Conservation (phyloP, 345 rosid genomes). For the Pseudoturritis turrita region DNA sequence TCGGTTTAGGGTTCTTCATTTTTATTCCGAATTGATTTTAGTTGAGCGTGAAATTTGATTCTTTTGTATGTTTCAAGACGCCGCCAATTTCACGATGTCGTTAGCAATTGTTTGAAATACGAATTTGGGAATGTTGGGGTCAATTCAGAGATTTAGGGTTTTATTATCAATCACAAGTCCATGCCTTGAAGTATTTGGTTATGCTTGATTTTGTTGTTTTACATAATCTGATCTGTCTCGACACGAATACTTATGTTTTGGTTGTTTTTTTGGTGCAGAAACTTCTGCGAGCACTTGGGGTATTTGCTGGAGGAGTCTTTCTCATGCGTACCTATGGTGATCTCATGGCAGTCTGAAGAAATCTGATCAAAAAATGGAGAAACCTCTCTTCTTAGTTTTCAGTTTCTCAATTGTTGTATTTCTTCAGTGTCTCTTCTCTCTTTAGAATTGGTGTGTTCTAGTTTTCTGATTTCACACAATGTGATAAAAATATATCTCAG, state of each 20-base stretch:
- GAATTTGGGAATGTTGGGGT: not conserved
- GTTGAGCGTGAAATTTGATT: not conserved
- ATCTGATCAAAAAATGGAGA: slow-evolving; percentile 28
- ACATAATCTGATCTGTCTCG: not conserved
- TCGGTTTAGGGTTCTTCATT: not conserved
- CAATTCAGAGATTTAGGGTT: not conserved
- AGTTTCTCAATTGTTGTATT: not conserved
- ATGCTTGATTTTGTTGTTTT: not conserved
- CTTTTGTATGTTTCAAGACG: not conserved
- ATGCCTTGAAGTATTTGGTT: not conserved
- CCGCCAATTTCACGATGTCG: too few species aligned
- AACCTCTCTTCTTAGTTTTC: not conserved
- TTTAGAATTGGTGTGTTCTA: not conserved
- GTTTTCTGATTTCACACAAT: slow-evolving; percentile 5
- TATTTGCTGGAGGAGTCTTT: slow-evolving; percentile 73
- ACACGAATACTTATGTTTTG: not conserved
- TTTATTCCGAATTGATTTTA: not conserved
- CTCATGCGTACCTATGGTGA: slow-evolving; percentile 90
- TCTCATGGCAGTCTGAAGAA: slow-evolving; percentile 62
- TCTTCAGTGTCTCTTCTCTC: not conserved
- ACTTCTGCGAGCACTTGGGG: slow-evolving; percentile 62
- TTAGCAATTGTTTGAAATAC: not conserved
- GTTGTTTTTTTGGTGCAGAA: slow-evolving; percentile 44
- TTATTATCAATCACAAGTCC: not conserved
- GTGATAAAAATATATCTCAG: not conserved